A percentile compares a stretch with the other conserved stretches of the same genome.
phyloP scores from a whole-genome alignment of 345 rosid species.

The Salix koriyanagi region DNA sequence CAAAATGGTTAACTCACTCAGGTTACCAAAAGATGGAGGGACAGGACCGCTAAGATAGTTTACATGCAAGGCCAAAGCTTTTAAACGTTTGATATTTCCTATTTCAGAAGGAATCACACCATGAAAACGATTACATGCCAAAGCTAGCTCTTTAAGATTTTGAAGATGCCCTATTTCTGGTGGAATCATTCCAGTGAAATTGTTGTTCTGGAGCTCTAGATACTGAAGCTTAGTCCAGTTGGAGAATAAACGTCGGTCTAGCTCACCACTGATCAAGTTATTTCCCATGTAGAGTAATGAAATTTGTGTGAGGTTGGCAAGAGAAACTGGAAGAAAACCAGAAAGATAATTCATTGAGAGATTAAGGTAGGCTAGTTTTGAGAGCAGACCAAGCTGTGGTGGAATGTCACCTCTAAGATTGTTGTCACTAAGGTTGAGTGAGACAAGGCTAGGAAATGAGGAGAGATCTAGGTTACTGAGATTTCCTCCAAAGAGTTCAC shows the following conservation, averaged over 20 bases:
- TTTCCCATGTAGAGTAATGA: too few species aligned
- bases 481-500: constrained; percentile 10
- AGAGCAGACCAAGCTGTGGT: constrained; percentile 13
- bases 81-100: constrained; percentile 6
- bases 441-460: constrained; percentile 20
- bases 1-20: background rate
- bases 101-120: constrained; percentile 21
- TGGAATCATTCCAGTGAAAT: constrained; percentile 11
- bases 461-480: constrained; percentile 7
- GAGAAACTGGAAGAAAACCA: background rate
- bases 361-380: constrained; percentile 23
- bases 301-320: too few species aligned
- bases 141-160: too few species aligned
- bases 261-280: too few species aligned
- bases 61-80: constrained; percentile 8
- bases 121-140: background rate
- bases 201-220: too few species aligned
- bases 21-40: constrained; percentile 20
- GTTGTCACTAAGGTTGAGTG: constrained; percentile 15
- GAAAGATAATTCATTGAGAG: constrained; percentile 5
- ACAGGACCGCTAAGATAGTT: constrained; percentile 15
- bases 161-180: background rate
- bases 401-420: constrained; percentile 18
- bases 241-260: too few species aligned
- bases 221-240: too few species aligned